Evolutionary conservation across 2,329 filamentous ascomycete species (phyloP).

Genomic region (Cladophialophora yegresii): DNA sequence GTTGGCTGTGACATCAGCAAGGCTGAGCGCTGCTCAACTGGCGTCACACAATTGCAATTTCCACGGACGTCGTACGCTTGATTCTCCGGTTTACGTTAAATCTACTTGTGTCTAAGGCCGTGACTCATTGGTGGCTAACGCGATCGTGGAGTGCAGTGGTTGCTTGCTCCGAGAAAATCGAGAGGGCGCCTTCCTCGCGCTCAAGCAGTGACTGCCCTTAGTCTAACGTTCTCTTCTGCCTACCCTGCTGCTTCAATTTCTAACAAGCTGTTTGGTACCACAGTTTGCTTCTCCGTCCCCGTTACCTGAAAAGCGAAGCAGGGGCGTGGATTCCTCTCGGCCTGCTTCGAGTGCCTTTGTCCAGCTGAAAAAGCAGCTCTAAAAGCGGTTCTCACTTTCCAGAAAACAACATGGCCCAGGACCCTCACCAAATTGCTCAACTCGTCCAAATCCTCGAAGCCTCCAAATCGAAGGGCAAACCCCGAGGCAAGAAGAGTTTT

Average conservation of each 20-base stretch:
- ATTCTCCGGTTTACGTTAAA: not conserved
- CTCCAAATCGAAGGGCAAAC: slow-evolving; percentile 52
- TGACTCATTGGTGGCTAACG: not conserved
- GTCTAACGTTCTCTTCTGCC: not conserved
- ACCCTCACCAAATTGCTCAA: slow-evolving; percentile 65
- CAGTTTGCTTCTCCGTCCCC: not conserved
- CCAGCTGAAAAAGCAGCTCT: not conserved
- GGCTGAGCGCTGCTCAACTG: slow-evolving; percentile 10
- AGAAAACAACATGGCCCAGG: slow-evolving; percentile 63
- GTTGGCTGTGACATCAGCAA: slow-evolving; percentile 22
- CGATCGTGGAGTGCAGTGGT: not conserved
- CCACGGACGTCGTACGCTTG: not conserved
- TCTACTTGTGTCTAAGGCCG: not conserved
- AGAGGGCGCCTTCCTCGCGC: not conserved
- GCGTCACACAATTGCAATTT: not conserved
- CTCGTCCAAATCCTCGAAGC: slow-evolving; percentile 67
- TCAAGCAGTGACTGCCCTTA: not conserved
- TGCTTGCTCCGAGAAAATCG: not conserved
- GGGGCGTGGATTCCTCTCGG: not conserved
- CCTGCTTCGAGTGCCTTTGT: not conserved
- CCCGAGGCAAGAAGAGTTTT: slow-evolving; percentile 59
- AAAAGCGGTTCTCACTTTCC: not conserved
- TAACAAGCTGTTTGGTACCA: not conserved
- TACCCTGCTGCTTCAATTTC: not conserved
- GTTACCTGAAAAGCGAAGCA: not conserved